A percentile compares a stretch with the other conserved stretches of the same genome.
These are phyloP conservation scores for Xylaria sp. DNA, from an alignment of 2,329 filamentous ascomycete species.

Conservation along the genomic window DNA sequence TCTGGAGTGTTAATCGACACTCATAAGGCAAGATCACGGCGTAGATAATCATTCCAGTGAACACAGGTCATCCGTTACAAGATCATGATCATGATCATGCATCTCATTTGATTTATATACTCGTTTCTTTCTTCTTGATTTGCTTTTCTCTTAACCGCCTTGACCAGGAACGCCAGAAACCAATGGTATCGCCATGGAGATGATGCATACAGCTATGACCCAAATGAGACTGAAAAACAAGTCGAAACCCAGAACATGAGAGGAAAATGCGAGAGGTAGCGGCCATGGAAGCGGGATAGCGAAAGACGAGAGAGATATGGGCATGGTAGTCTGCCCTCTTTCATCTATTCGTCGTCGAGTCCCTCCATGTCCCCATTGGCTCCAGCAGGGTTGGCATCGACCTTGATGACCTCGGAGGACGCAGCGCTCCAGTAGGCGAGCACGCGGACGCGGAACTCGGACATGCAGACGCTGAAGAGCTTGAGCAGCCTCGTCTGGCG, in stretches of 20 bases:
- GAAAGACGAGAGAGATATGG: background rate
- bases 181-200: constrained; percentile 39
- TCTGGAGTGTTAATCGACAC: background rate
- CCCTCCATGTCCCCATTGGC: constrained; percentile 31
- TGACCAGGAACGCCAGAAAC: constrained; percentile 36
- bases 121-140: background rate
- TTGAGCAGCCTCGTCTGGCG: constrained; percentile 93
- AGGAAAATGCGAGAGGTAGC: background rate
- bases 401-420: constrained; percentile 64
- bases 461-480: constrained; percentile 87
- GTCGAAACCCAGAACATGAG: constrained; percentile 2
- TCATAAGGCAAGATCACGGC: background rate
- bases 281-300: background rate
- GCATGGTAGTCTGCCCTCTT: no score
- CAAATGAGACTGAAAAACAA: background rate
- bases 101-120: constrained; percentile 18
- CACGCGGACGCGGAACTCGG: constrained; percentile 85
- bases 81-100: constrained; percentile 13
- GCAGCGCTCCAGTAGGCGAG: constrained; percentile 73
- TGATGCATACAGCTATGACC: constrained; percentile 35
- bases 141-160: constrained; percentile 30
- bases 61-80: constrained; percentile 4
- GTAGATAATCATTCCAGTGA: background rate
- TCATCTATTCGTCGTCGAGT: constrained; percentile 31
- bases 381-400: constrained; percentile 46